Conservation (phyloP, 106 monocot genomes). For the Allium sativum region DNA sequence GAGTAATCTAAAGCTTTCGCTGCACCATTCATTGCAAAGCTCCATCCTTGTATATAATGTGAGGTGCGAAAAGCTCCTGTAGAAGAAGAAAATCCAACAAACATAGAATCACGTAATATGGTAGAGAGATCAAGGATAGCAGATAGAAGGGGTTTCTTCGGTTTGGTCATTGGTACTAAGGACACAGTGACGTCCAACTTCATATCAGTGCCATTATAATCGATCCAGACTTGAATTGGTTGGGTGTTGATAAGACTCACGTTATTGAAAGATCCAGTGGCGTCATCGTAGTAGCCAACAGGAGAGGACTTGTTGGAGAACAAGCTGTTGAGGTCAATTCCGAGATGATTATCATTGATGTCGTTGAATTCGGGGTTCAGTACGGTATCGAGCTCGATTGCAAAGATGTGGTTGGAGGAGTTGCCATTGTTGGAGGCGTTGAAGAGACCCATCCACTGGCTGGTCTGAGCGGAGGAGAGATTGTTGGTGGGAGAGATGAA, state of each 20-base stretch:
- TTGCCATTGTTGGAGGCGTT: constrained; percentile 7
- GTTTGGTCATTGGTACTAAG: constrained; percentile 10
- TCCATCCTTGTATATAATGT: constrained; percentile 30
- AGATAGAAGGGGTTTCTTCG: constrained; percentile 13
- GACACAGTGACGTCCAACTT: constrained; percentile 12
- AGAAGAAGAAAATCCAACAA: constrained; percentile 23
- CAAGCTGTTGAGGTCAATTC: constrained; percentile 17
- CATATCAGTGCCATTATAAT: constrained; percentile 3
- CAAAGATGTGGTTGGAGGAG: constrained; percentile 10
- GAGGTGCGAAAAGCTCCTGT: constrained; percentile 11
- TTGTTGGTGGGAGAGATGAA: neutral
- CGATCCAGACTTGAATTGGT: constrained; percentile 6
- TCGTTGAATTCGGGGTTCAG: constrained; percentile 9
- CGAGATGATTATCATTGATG: constrained; percentile 16
- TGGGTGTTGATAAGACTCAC: neutral
- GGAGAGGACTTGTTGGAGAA: constrained; percentile 3
- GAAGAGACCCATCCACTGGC: constrained; percentile 15
- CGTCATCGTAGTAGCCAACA: constrained; percentile 8
- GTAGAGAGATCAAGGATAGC: constrained; percentile 15
- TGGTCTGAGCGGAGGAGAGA: constrained; percentile 8
- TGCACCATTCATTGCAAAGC: constrained; percentile 16
- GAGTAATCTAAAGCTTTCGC: constrained; percentile 16
- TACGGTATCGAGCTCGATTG: constrained; percentile 7
- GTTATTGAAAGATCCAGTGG: neutral
- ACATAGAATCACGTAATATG: constrained; percentile 15